Base-by-base conservation (phyloP, 2,329 filamentous ascomycete species). In the Claviceps spartinae region DNA sequence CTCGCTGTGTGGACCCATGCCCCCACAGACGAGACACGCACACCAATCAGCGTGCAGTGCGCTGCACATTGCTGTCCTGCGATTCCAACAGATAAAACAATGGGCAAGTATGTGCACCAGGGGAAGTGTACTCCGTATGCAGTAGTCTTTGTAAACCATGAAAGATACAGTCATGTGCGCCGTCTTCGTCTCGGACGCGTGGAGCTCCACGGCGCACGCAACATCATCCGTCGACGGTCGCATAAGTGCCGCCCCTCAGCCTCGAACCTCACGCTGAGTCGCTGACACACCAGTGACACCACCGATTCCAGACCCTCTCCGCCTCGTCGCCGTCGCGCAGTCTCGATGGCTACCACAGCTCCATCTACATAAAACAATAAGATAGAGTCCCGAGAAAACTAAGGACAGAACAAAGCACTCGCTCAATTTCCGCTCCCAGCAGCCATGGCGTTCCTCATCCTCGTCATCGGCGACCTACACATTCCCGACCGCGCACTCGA, bases 401-500 rank as follows among this genome's bases (percentile, higher is more conserved):
- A 36, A 20, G 36, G 36, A n/a, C 5, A 36, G 18, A 8, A 7
- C 5, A 20, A 20, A 20, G 24, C 30, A 20, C 46, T 20, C 46
- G 34, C 20, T 1, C 20, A 22, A 26, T 50, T 44, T 8, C 24
- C 48, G 16, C 18, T 13, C 36, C 20, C 34, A 26, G 50, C 46
- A 41, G 41, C 81, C 75, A 88, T 91, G 74, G 88, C 88, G 58
- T 88, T 91, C 71, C 78, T 95, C 60, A 89, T 95, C 65, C 80
- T 95, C 65, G 88, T 93, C 65, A 88, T 95, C 61, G 88, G 88
- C 67, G 89, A 95, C 73, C 81, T 95, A 51, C 89, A 95, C 73
- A 95, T 95, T 70, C 89, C 89, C 62, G 89, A 95, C 70, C 79
- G 89, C 67, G 89, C 88, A 61, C 82, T 93, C 58, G 89, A 95